These are phyloP conservation scores for Talaromyces pinophilus DNA, from an alignment of 2,329 filamentous ascomycete species.

Conservation along the genomic window DNA sequence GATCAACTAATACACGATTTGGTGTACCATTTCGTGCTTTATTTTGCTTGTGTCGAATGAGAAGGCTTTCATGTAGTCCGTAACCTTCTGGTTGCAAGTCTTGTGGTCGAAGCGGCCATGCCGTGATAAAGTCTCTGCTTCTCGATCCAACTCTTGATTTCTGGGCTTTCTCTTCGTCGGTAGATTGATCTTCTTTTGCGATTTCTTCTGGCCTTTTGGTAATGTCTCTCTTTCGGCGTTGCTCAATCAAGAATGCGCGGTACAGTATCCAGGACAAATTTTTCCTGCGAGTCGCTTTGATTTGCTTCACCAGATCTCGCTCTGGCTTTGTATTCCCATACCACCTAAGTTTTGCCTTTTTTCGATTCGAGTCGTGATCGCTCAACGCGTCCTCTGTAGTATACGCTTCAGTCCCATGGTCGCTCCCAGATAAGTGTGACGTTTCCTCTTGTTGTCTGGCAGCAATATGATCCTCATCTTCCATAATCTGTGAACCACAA, in stretches of 20 bases:
- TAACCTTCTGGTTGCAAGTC: not conserved
- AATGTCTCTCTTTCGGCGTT: not conserved
- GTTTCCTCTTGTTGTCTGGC: not conserved
- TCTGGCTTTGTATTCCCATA: not conserved
- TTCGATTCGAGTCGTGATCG: not conserved
- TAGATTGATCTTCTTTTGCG: not conserved
- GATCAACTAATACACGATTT: not conserved
- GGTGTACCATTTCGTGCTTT: not conserved
- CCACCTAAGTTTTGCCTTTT: not conserved
- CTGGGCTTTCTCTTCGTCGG: not conserved
- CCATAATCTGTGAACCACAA: not conserved
- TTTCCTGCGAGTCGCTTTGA: not conserved
- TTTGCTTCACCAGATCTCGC: not conserved
- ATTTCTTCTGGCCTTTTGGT: not conserved
- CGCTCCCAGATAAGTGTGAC: not conserved
- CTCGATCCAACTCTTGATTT: not conserved
- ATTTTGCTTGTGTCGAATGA: not conserved
- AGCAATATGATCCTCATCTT: not conserved
- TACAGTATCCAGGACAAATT: not conserved
- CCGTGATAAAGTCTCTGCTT: not conserved
- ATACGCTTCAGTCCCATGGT: not conserved
- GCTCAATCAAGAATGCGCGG: not conserved
- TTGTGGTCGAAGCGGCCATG: constrained; percentile 1
- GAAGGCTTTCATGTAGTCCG: not conserved
- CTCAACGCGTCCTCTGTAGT: not conserved